phyloP scores from a whole-genome alignment of 257 asterid species.

The Plectranthus barbatus region DNA sequence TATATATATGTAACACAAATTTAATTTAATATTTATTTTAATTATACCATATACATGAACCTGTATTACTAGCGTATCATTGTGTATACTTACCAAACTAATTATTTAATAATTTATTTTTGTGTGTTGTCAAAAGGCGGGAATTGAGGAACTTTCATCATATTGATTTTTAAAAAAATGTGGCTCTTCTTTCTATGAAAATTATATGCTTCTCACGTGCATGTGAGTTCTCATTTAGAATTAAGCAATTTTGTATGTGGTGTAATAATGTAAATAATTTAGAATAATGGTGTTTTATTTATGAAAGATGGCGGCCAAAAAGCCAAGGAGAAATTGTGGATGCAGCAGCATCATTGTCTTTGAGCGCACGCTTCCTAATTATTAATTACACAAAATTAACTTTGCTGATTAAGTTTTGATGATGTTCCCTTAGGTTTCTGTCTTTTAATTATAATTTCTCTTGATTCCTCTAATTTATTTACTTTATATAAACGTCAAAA shows the following conservation, averaged over 20 bases:
- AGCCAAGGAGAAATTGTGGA: neutral
- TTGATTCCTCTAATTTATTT: no score
- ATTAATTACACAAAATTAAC: neutral
- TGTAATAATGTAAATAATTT: neutral
- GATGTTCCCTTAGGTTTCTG: neutral
- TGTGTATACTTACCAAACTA: slow-evolving; percentile 26
- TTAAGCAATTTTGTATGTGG: neutral
- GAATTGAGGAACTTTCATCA: neutral
- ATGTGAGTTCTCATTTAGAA: no score
- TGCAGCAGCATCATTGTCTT: neutral
- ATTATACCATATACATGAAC: slow-evolving; percentile 19
- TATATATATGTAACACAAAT: neutral
- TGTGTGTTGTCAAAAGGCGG: neutral
- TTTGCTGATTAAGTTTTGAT: neutral
- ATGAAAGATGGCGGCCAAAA: slow-evolving; percentile 14
- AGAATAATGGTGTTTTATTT: neutral
- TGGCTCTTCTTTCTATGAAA: slow-evolving; percentile 16
- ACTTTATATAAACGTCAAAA: no score
- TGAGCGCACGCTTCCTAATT: slow-evolving; percentile 26
- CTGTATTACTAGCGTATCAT: neutral
- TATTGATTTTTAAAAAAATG: neutral
- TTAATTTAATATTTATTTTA: neutral
- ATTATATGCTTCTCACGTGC: slow-evolving; percentile 15
- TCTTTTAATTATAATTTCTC: no score
- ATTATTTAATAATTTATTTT: slow-evolving; percentile 4